Conservation (phyloP, 2,329 filamentous ascomycete genomes). For the Claviceps fusiformis region DNA sequence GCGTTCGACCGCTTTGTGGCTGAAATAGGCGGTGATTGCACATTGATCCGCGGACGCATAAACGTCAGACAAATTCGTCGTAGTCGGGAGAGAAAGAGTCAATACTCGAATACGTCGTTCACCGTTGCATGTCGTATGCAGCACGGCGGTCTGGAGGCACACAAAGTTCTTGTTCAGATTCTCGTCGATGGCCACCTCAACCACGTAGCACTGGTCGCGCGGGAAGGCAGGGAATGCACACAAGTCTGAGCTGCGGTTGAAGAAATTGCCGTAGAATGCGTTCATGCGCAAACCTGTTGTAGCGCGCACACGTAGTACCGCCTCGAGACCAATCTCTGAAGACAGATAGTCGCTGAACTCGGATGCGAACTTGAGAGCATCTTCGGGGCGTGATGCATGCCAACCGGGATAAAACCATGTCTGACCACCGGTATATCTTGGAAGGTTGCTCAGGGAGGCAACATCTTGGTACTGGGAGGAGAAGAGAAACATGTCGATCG, state of each 20-base stretch:
- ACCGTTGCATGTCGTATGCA: constrained; percentile 96
- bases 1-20: constrained; percentile 92
- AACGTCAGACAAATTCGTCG: constrained; percentile 75
- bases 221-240: constrained; percentile 98
- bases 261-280: constrained; percentile 98
- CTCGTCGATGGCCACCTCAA: constrained; percentile 96
- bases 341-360: constrained; percentile 98
- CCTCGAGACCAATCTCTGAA: constrained; percentile 88
- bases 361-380: constrained; percentile 93
- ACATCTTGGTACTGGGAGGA: constrained; percentile 96
- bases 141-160: constrained; percentile 83
- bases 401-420: constrained; percentile 98
- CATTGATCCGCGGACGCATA: constrained; percentile 93
- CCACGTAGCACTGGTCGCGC: constrained; percentile 91
- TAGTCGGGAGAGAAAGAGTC: constrained; percentile 86
- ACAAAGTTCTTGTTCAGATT: constrained; percentile 81
- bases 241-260: constrained; percentile 93
- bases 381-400: constrained; percentile 86
- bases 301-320: constrained; percentile 86
- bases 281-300: constrained; percentile 93
- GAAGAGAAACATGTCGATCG: constrained; percentile 96
- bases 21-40: constrained; percentile 87
- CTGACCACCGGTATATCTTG: constrained; percentile 90
- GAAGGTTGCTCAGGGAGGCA: constrained; percentile 86
- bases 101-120: constrained; percentile 90